Evolutionary conservation across 768 basidiomycete genomes (phyloP), one percentile per base, ranked within the genome.

Genomic region (Boletus patriciae): DNA sequence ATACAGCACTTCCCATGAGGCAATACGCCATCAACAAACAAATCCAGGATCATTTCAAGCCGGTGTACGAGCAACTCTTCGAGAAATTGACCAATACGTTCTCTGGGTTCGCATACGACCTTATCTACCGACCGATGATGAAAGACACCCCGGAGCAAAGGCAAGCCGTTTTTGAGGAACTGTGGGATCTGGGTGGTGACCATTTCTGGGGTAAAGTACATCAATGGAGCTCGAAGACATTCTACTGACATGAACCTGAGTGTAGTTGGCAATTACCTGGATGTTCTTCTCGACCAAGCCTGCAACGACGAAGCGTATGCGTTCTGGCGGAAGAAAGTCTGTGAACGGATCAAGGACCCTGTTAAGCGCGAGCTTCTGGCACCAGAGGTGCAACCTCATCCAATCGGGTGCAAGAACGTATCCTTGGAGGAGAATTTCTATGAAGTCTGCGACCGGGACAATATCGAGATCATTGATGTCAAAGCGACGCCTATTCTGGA

Each of bases 61-160:
- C 42, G 1, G 37, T 60, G 18, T 60, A 60, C 16, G 47, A 46
- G 36, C 38, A 55, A 19, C 34, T 61, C 15, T 61, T 43, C 11
- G 41, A 55, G 6, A 60, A 60, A 27, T 3, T 21, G 10, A 45
- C 23, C 2, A 52, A 41, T 21, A 59, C 58, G 1, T 53, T 60
- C 23, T 4, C 44, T 21, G 59, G 58, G 10, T 27, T 54, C 0
- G 0, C 40, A 15, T 43, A 38, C 41, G 52, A 61, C 23, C 10
- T 43, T 18, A 43, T 61, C n/a, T 29, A 47, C 33, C 58, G 53
- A 18, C 58, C 60, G n/a, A 55, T 61, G 60, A 55, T 19, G 52
- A 34, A 15, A 23, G 60, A 61, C 29, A 50, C 34, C 10, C 23
- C 34, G 1, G 51, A 59, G 50, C 34, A 52, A 38, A 53, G 59